Percentiles rank a stretch among this genome's conserved stretches.
phyloP scores from a whole-genome alignment of 805 yeast genomes.

The Kodamaea hsintzibuensis region DNA sequence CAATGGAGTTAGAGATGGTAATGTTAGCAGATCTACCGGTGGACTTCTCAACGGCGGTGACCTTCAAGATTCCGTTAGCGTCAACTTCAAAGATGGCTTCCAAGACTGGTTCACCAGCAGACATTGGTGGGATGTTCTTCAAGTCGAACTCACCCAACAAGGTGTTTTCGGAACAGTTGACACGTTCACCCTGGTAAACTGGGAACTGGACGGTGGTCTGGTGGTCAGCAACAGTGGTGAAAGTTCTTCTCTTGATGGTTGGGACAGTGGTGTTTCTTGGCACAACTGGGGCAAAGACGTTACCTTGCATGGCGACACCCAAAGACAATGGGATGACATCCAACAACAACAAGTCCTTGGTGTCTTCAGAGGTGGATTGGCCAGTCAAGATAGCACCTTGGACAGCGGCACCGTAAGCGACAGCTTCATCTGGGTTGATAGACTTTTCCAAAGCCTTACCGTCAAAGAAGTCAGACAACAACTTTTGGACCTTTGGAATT shows the following conservation, averaged over 20 bases:
- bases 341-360: slow-evolving; percentile 51
- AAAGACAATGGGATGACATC: slow-evolving; percentile 52
- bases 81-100: slow-evolving; percentile 52
- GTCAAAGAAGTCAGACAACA: slow-evolving; percentile 50
- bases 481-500: slow-evolving; percentile 52
- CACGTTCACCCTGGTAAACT: slow-evolving; percentile 54
- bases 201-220: slow-evolving; percentile 53
- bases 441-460: slow-evolving; percentile 52
- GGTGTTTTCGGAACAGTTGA: slow-evolving; percentile 51
- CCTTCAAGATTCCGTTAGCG: slow-evolving; percentile 53
- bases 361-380: slow-evolving; percentile 49
- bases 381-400: slow-evolving; percentile 54
- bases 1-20: slow-evolving; percentile 51
- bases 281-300: slow-evolving; percentile 51
- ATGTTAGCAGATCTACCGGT: slow-evolving; percentile 52
- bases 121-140: slow-evolving; percentile 53
- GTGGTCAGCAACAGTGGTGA: slow-evolving; percentile 53
- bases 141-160: slow-evolving; percentile 53
- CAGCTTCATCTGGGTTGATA: slow-evolving; percentile 53
- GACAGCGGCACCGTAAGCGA: slow-evolving; percentile 53
- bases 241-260: slow-evolving; percentile 52
- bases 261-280: slow-evolving; percentile 55
- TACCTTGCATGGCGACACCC: slow-evolving; percentile 54
- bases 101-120: slow-evolving; percentile 52
- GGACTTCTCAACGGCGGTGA: slow-evolving; percentile 50